Percentiles rank a stretch among this genome's conserved stretches.
Evolutionary conservation across 208 protist species (phyloP).

Genomic region (Porcisia deanei): DNA sequence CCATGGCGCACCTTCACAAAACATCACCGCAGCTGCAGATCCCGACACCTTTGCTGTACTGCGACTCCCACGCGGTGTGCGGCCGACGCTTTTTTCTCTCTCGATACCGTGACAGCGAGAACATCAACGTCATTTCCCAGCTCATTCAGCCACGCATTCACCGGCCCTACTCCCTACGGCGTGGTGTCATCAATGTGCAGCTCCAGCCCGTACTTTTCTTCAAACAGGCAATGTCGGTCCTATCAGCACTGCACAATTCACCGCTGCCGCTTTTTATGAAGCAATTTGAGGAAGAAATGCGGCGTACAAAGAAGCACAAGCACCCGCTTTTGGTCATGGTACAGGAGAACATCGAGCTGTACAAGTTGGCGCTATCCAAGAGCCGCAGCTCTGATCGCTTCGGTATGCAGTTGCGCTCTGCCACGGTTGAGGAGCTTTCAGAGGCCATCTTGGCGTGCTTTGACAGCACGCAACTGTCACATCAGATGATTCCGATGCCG

Average conservation of each 20-base stretch:
- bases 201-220: conserved; percentile 66
- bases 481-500: conserved; percentile 53
- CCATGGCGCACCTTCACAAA: conserved; percentile 63
- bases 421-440: conserved; percentile 44
- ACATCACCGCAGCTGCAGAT: conserved; percentile 44
- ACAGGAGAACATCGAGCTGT: conserved; percentile 41
- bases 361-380: conserved; percentile 37
- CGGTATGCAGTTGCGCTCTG: conserved; percentile 31
- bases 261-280: conserved; percentile 59
- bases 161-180: conserved; percentile 69
- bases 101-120: conserved; percentile 68
- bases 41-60: conserved; percentile 64
- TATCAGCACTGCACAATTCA: conserved; percentile 54
- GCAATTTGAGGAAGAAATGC: conserved; percentile 37
- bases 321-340: conserved; percentile 55
- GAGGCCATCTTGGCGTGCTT: conserved; percentile 41
- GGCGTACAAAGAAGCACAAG: conserved; percentile 21
- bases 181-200: conserved; percentile 58
- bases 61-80: conserved; percentile 66
- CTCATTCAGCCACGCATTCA: conserved; percentile 73
- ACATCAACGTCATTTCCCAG: conserved; percentile 42
- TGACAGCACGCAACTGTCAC: conserved; percentile 53
- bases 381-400: conserved; percentile 27
- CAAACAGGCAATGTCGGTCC: conserved; percentile 40
- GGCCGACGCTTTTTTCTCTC: conserved; percentile 72